These are phyloP conservation scores for Ophiostoma angusticollis DNA, from an alignment of 2,329 filamentous ascomycete genomes.

Conservation along the genomic window DNA sequence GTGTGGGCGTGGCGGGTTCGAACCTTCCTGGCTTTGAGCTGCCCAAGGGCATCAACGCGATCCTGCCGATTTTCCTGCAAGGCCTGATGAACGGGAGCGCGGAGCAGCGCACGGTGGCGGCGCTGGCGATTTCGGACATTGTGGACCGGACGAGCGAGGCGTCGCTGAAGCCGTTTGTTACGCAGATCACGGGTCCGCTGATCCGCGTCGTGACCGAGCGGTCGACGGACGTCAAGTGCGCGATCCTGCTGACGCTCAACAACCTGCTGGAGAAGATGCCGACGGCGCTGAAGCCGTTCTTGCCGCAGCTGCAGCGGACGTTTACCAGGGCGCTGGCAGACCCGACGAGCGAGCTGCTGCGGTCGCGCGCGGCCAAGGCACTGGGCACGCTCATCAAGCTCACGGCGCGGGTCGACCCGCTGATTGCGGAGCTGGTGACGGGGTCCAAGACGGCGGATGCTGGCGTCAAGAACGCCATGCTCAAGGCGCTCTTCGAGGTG, in stretches of 20 bases:
- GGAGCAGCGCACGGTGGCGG: slow-evolving; percentile 84
- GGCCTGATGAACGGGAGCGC: slow-evolving; percentile 92
- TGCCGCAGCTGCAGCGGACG: slow-evolving; percentile 90
- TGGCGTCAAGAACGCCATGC: slow-evolving; percentile 88
- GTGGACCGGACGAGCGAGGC: slow-evolving; percentile 84
- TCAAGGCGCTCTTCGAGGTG: slow-evolving; percentile 92
- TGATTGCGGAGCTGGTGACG: slow-evolving; percentile 86
- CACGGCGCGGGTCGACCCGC: slow-evolving; percentile 86
- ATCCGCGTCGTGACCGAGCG: slow-evolving; percentile 96
- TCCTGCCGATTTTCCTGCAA: slow-evolving; percentile 93
- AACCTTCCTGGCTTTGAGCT: slow-evolving; percentile 79
- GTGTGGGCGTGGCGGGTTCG: slow-evolving; percentile 75
- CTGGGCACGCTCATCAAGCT: slow-evolving; percentile 91
- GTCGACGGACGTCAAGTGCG: slow-evolving; percentile 89
- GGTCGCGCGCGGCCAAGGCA: slow-evolving; percentile 82
- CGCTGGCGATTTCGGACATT: slow-evolving; percentile 88
- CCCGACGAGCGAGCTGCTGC: slow-evolving; percentile 75
- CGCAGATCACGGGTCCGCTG: slow-evolving; percentile 90
- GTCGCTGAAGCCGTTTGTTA: slow-evolving; percentile 86
- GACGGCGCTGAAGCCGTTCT: slow-evolving; percentile 84
- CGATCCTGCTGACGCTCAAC: slow-evolving; percentile 87
- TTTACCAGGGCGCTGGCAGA: slow-evolving; percentile 95
- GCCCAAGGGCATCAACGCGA: slow-evolving; percentile 93
- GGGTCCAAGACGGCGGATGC: slow-evolving; percentile 81
- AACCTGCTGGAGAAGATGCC: slow-evolving; percentile 96